phyloP scores from a whole-genome alignment of 768 basidiomycete genomes.

The Clathrus columnatus region DNA sequence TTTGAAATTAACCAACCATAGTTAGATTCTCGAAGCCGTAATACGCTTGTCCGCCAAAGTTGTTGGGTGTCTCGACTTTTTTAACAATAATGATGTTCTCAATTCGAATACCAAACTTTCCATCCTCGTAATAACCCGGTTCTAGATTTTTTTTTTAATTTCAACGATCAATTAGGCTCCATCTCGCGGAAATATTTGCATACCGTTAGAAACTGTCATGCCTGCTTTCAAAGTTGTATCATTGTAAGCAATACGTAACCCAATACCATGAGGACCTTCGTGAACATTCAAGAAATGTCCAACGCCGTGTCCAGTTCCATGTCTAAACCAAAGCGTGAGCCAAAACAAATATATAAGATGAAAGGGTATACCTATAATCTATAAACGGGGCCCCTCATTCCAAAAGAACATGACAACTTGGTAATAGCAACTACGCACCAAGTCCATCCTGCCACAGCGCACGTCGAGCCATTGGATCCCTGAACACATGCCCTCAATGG shows the following conservation, averaged over 20 bases:
- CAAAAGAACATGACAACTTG: too few species aligned
- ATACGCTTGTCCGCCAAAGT: slow-evolving; percentile 79
- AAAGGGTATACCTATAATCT: slow-evolving; percentile 51
- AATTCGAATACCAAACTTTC: slow-evolving; percentile 84
- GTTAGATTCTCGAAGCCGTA: slow-evolving; percentile 82
- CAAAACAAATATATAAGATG: background rate
- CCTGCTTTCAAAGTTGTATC: slow-evolving; percentile 64
- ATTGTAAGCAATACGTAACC: slow-evolving; percentile 53
- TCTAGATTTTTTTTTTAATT: slow-evolving; percentile 32
- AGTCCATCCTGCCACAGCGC: slow-evolving; percentile 83
- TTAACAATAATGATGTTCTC: slow-evolving; percentile 82
- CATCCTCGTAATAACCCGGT: slow-evolving; percentile 89
- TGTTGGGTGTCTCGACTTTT: slow-evolving; percentile 58
- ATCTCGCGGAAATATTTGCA: slow-evolving; percentile 1
- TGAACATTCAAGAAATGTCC: slow-evolving; percentile 94
- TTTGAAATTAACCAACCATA: slow-evolving; percentile 45
- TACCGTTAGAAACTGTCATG: slow-evolving; percentile 84
- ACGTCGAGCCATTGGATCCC: slow-evolving; percentile 74
- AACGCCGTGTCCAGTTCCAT: slow-evolving; percentile 92
- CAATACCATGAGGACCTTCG: slow-evolving; percentile 64
- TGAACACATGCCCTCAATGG: slow-evolving; percentile 21
- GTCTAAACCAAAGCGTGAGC: slow-evolving; percentile 32
- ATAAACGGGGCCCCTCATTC: too few species aligned
- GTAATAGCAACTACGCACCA: too few species aligned
- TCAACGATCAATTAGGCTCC: too few species aligned